Evolutionary conservation across 176 grass and related monocot species (phyloP).

Genomic region (Triticum monococcum): DNA sequence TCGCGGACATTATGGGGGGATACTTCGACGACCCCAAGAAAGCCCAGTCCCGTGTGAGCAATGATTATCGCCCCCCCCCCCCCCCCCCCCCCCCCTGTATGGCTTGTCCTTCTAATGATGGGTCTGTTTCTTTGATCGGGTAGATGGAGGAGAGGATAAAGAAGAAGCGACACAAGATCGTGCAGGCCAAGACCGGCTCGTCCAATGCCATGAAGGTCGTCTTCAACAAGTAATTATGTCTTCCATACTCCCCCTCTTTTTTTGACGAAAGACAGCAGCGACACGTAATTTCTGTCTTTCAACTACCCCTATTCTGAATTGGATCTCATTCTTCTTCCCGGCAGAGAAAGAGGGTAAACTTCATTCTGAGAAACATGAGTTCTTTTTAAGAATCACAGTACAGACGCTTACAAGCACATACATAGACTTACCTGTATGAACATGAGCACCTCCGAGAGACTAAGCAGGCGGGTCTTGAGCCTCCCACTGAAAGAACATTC

Average conservation of each 20-base stretch:
- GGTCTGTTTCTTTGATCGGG: not conserved
- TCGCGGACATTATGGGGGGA: slow-evolving; percentile 73
- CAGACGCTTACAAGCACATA: too few relatives aligned
- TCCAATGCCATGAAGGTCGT: slow-evolving; percentile 62
- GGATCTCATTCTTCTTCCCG: not conserved
- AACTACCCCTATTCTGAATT: not conserved
- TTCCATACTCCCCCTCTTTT: not conserved
- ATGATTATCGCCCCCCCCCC: not conserved
- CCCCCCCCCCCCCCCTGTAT: too few relatives aligned
- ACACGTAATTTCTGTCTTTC: not conserved
- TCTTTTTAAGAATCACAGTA: not conserved
- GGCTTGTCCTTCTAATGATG: not conserved
- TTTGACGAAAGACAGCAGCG: too few relatives aligned
- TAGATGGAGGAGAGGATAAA: slow-evolving; percentile 90
- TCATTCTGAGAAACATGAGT: not conserved
- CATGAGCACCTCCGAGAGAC: too few relatives aligned
- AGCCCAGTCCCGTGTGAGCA: slow-evolving; percentile 64
- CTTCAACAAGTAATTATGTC: slow-evolving; percentile 85
- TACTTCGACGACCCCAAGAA: slow-evolving; percentile 89
- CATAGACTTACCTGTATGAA: too few relatives aligned
- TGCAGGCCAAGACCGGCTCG: slow-evolving; percentile 89
- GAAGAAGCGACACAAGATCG: slow-evolving; percentile 78
- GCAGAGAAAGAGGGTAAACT: not conserved
- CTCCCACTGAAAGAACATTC: too few relatives aligned
- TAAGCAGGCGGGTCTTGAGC: too few relatives aligned